Evolutionary conservation across 805 yeast genomes (phyloP), one percentile per base, ranked within the genome.

Genomic region (Candida hispaniensis): DNA sequence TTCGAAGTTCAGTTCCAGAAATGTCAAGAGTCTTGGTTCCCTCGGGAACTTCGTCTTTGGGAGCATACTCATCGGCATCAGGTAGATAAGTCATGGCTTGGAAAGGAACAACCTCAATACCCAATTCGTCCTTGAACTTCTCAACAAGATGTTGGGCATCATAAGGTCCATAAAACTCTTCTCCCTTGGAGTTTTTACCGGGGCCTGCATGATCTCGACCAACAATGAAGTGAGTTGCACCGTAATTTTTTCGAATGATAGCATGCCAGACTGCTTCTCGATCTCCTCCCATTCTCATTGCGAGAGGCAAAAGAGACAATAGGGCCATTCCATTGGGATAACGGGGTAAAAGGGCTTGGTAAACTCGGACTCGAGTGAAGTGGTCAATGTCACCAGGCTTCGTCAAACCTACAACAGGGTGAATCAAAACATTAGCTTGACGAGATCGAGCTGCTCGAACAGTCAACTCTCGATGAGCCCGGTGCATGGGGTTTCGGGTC

Each of bases 161-260:
- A 55, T 86, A 88, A 9, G 97, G 94, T 13, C 96, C 97, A 55
- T 86, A 86, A 64, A 86, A 85, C 45, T 88, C 95, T 35, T 72
- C 85, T 44, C 96, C 96, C 54, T 77, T 66, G 40, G 94, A 82
- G 71, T 73, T 73, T 41, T 64, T 60, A 44, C 96, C 97, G 13
- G 97, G 96, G 42, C 96, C 96, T 35, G 97, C 97, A 54, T 86
- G 97, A 60, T 86, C 96, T 67, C 97, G 79, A 42, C 97, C 97
- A 30, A 86, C 95, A 52, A 86, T 86, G 65, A 88, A 88, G 58
- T 88, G 96, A 35, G 94, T 79, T 39, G 94, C 94, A 54, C 97
- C 97, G 55, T 77, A 85, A 64, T 86, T 86, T 67, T 83, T 82
- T 62, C 97, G 79, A 56, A 86, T 86, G 51, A 88, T 78, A 11